Conservation (phyloP, 1,139 yeast genomes). For the Blastobotrys illinoisensis region DNA sequence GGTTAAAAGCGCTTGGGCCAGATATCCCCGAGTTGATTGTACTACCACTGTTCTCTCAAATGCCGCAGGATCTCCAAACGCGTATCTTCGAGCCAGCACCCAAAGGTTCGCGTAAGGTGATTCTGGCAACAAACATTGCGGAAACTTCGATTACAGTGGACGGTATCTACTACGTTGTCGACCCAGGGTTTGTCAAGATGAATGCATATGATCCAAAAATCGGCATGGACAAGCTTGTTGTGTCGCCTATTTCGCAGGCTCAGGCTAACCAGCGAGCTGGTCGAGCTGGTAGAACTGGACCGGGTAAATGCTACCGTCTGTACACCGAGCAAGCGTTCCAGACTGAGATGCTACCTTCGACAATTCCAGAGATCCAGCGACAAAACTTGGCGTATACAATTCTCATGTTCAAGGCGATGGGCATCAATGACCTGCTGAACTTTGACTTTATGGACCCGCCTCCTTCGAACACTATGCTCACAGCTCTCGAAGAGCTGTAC, state of each 20-base stretch:
- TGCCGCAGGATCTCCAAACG: slow-evolving; percentile 71
- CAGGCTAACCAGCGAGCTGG: slow-evolving; percentile 82
- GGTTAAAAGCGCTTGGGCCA: slow-evolving; percentile 62
- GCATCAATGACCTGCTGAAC: slow-evolving; percentile 69
- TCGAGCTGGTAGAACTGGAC: slow-evolving; percentile 84
- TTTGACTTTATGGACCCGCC: slow-evolving; percentile 98
- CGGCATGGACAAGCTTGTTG: slow-evolving; percentile 73
- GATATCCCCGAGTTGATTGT: slow-evolving; percentile 62
- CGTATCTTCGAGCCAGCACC: slow-evolving; percentile 74
- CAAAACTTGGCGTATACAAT: slow-evolving; percentile 83
- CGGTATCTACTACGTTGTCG: slow-evolving; percentile 70
- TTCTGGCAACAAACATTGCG: slow-evolving; percentile 75
- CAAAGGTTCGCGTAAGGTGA: slow-evolving; percentile 61
- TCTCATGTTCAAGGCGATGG: slow-evolving; percentile 91
- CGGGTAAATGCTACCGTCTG: slow-evolving; percentile 71
- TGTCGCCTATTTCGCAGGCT: slow-evolving; percentile 73
- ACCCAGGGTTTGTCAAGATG: slow-evolving; percentile 75
- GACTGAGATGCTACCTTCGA: slow-evolving; percentile 75
- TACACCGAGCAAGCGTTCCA: slow-evolving; percentile 65
- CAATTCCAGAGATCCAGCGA: slow-evolving; percentile 90
- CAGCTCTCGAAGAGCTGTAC: slow-evolving; percentile 80
- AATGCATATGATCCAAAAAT: slow-evolving; percentile 70
- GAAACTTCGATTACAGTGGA: slow-evolving; percentile 79
- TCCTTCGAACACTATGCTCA: slow-evolving; percentile 62
- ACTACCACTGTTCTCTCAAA: slow-evolving; percentile 80